Evolutionary conservation across 331 rosid species (phyloP), one percentile per base, ranked within the genome.

Genomic region (Cydonia oblonga): DNA sequence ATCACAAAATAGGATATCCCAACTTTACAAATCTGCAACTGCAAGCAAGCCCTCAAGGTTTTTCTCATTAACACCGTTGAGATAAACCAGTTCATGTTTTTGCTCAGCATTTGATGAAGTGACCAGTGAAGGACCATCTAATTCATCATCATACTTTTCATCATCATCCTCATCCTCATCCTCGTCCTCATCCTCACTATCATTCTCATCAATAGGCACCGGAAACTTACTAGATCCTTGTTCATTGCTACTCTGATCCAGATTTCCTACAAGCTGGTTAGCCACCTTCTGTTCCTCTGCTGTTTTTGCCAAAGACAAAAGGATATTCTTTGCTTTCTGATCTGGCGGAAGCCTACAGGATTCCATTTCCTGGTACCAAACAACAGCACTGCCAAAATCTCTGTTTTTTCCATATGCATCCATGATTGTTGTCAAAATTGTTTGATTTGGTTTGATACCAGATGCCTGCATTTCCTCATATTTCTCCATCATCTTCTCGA

Each of bases 321-420:
- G 87, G 74, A 91, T 76, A 80, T 91, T 93, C 78, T 86, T 93
- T 5, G 96, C 97, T 79, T 93, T 93, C 81, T 89, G 86, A 79
- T 93, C 97, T 14, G 97, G 92, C 71, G 72, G 79, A 73, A 87
- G 58, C 69, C 91, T 92, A 66, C 71, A 66, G 59, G 85, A 84
- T 69, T 82, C 90, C 88, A 93, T 91, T 81, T 89, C 96, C 81
- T 91, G 91, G 73, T 82, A 93, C 97, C 98, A 93, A 61, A 84
- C 71, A 74, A 89, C 91, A 40, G 98, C 97, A 78, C 79, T 84
- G 20, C 77, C 91, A 24, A 93, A 93, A 71, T 87, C 96, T 32
- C 73, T 84, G 81, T 83, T 86, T 80, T 82, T 93, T 23, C 98
- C 98, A 78, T 84, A 76, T 15, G 90, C 93, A 82, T 90, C 98